Percentiles rank a stretch among this genome's conserved stretches.
Evolutionary conservation across 805 yeast genomes (phyloP).

Genomic region (Lipomyces starkeyi): DNA sequence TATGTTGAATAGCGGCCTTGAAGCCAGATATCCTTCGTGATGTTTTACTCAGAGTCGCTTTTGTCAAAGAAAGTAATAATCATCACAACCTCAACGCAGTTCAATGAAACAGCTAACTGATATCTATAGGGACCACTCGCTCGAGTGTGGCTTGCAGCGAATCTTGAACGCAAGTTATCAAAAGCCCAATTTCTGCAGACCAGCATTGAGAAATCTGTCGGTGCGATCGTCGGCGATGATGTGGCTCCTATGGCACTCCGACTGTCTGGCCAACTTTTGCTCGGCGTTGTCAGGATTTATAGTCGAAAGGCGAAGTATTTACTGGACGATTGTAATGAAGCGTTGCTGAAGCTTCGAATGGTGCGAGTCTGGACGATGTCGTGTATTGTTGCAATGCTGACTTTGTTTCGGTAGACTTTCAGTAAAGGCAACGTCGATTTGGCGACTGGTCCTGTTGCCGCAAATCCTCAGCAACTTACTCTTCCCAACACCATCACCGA

Average conservation of each 20-base stretch:
- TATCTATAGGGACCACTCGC: slow-evolving; percentile 76
- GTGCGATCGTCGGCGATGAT: slow-evolving; percentile 61
- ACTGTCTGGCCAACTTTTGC: slow-evolving; percentile 81
- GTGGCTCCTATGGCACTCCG: slow-evolving; percentile 73
- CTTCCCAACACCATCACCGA: slow-evolving; percentile 81
- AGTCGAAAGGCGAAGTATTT: slow-evolving; percentile 83
- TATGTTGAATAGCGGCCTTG: background rate
- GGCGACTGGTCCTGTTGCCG: slow-evolving; percentile 62
- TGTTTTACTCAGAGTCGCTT: slow-evolving; percentile 60
- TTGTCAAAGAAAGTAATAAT: slow-evolving; percentile 54
- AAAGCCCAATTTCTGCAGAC: slow-evolving; percentile 75
- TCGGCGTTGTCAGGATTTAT: slow-evolving; percentile 87
- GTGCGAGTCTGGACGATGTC: slow-evolving; percentile 34
- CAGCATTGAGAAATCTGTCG: slow-evolving; percentile 68
- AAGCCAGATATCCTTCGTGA: slow-evolving; percentile 33
- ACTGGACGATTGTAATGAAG: slow-evolving; percentile 81
- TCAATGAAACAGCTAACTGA: background rate
- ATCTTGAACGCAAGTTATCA: slow-evolving; percentile 76
- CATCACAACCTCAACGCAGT: background rate
- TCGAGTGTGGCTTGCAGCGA: slow-evolving; percentile 92
- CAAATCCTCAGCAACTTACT: slow-evolving; percentile 63
- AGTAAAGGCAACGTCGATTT: slow-evolving; percentile 55
- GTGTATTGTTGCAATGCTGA: background rate
- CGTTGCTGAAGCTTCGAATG: slow-evolving; percentile 70
- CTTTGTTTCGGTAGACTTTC: slow-evolving; percentile 36